phyloP scores from a whole-genome alignment of 768 basidiomycete genomes.

The Exsudoporus frostii region DNA sequence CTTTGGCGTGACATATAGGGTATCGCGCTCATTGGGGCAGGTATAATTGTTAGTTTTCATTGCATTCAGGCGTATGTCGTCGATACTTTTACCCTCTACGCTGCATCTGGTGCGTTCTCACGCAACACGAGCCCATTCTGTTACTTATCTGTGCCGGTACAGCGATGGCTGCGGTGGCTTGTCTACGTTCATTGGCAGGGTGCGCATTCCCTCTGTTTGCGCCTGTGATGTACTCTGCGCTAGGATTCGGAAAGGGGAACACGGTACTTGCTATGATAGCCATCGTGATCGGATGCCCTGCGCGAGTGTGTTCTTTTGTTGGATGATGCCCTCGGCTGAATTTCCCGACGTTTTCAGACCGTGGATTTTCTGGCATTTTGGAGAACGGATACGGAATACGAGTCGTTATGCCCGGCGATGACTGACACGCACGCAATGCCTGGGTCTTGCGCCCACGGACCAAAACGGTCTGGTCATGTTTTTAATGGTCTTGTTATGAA shows the following conservation, averaged over 20 bases:
- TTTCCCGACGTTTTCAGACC: conserved; percentile 38
- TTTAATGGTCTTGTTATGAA: background rate
- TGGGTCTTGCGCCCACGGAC: too few species aligned
- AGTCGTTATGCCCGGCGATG: conserved; percentile 39
- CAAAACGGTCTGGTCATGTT: background rate
- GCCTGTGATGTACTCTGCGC: conserved; percentile 57
- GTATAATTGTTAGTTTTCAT: conserved; percentile 59
- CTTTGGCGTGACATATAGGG: conserved; percentile 38
- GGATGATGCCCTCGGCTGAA: conserved; percentile 18
- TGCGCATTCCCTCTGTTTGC: conserved; percentile 81
- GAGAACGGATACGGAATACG: conserved; percentile 47
- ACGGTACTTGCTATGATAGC: conserved; percentile 60
- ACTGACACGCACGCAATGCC: background rate
- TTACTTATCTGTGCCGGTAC: conserved; percentile 1
- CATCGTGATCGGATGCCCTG: conserved; percentile 60
- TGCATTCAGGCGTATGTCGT: conserved; percentile 65
- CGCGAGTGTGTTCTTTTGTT: conserved; percentile 20
- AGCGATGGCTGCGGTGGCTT: conserved; percentile 66
- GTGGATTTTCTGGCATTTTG: conserved; percentile 43
- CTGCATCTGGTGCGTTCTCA: conserved; percentile 54
- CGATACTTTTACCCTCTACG: conserved; percentile 61
- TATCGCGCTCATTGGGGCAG: conserved; percentile 52
- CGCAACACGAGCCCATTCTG: background rate
- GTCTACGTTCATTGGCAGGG: conserved; percentile 61
- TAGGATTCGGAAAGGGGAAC: conserved; percentile 70